Base-by-base conservation (phyloP, 2,329 filamentous ascomycete species). In the Sporothrix pseudoabietina region DNA sequence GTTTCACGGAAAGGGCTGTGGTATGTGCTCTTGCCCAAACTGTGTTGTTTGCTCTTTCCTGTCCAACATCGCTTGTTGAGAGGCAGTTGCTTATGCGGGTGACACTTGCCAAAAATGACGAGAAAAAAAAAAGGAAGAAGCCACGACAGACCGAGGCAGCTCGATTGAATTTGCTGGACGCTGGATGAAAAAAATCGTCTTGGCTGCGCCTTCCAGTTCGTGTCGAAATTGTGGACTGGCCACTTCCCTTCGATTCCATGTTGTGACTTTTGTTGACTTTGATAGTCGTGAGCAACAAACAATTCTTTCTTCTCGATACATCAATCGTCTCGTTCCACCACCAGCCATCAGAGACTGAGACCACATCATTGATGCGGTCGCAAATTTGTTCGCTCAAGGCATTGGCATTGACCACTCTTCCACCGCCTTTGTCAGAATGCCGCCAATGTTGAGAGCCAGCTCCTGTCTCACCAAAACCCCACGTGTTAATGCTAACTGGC, bases 1-100 rank as follows among this genome's bases (percentile, higher is more conserved):
- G 66, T 22, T 4, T 1, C 19, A 22, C 19, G 9, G 22, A 52
- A 4, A 19, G n/a, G 41, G 26, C 65, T 52, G 32, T 4, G 63
- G 22, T 32, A 41, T n/a, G 32, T 9, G 63, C 41, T 32, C 63
- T n/a, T 49, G 41, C 63, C 41, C 41, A 32, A 10, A 2, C 19
- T 30, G 63, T 12, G 63, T 6, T 22, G 63, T 66, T 66, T 66
- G 63, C 63, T 66, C 63, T 32, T 66, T 66, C 63, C 63, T 30
- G 41, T 26, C 35, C 59, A 41, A 22, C 35, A 16, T 65, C 59
- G 35, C 30, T 44, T 65, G n/a, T 39, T 26, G 35, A 35, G 22
- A 35, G 19, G n/a, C 59, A 65, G 35, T 44, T 65, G 35, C 59
- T 4, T 41, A 26, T 65, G 59, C 35, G 14, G 22, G 63, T 66